phyloP scores from a whole-genome alignment of 106 monocot genomes.

The Xerophyta viscosa region DNA sequence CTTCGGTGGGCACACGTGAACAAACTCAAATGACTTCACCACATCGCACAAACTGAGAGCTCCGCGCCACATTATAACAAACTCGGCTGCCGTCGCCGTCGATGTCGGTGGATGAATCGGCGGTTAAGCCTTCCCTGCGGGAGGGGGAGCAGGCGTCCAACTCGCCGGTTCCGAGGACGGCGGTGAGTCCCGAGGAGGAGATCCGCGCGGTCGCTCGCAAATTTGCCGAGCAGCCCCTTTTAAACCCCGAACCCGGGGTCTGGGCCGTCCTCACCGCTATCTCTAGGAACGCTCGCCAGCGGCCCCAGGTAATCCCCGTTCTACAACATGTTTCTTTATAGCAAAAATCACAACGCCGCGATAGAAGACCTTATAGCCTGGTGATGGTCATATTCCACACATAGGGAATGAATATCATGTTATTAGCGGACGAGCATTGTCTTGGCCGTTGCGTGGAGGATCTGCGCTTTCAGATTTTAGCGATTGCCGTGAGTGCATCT shows the following conservation, averaged over 20 bases:
- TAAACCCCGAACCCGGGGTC: conserved; percentile 53
- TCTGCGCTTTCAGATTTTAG: conserved; percentile 43
- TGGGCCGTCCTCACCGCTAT: conserved; percentile 98
- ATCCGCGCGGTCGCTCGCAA: conserved; percentile 70
- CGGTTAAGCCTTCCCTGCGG: conserved; percentile 4
- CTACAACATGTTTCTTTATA: too few species aligned
- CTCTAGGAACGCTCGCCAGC: conserved; percentile 62
- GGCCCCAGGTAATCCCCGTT: conserved; percentile 83
- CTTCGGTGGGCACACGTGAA: too few species aligned
- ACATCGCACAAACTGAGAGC: too few species aligned
- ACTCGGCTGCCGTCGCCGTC: neutral
- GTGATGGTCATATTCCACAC: too few species aligned
- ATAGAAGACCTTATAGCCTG: too few species aligned
- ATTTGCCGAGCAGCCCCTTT: conserved; percentile 56
- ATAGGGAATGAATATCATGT: conserved; percentile 87
- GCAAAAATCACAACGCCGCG: too few species aligned
- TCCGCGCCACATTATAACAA: too few species aligned
- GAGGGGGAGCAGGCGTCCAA: conserved; percentile 12
- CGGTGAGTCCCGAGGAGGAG: conserved; percentile 35
- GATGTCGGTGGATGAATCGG: conserved; percentile 20
- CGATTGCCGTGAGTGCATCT: conserved; percentile 42
- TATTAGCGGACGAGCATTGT: conserved; percentile 53
- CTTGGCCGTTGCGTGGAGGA: conserved; percentile 72
- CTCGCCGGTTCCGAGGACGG: conserved; percentile 12
- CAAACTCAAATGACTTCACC: too few species aligned